phyloP scores from a whole-genome alignment of 257 asterid species.

The Primulina huaijiensis region DNA sequence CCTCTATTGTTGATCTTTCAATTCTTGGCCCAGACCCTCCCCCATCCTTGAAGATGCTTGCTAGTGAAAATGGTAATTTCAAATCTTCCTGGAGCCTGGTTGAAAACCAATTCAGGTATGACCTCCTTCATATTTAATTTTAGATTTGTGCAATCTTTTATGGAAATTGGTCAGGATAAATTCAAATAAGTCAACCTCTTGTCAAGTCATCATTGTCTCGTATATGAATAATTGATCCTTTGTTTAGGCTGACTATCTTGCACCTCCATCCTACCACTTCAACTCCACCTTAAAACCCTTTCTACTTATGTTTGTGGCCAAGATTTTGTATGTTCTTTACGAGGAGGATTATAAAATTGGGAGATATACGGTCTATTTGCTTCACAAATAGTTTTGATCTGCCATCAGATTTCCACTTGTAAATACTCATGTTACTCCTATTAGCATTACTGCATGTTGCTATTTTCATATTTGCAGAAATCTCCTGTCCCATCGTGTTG shows the following conservation, averaged over 20 bases:
- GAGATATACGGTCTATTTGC: neutral
- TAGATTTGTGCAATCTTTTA: neutral
- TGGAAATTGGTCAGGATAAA: neutral
- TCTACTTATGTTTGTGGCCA: neutral
- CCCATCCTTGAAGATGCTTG: conserved; percentile 30
- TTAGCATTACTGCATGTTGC: neutral
- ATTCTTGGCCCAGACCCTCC: conserved; percentile 49
- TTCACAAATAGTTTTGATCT: neutral
- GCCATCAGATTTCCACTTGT: neutral
- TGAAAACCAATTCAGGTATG: conserved; percentile 67
- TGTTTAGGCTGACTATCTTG: conserved; percentile 4
- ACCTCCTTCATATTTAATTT: neutral
- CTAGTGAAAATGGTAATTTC: conserved; percentile 36
- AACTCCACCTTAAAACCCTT: neutral
- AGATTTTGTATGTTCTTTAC: neutral
- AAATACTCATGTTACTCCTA: neutral
- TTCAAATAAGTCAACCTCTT: conserved; percentile 5
- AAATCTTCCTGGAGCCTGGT: conserved; percentile 44
- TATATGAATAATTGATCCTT: neutral
- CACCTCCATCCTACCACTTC: conserved; percentile 8
- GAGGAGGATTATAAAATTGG: neutral
- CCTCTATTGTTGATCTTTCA: conserved; percentile 47
- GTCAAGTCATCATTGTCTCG: neutral
- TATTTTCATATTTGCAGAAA: conserved; percentile 41
- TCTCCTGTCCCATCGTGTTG: conserved; percentile 31